Evolutionary conservation across 345 rosid genomes (phyloP).

Genomic region (Murraya paniculata): DNA sequence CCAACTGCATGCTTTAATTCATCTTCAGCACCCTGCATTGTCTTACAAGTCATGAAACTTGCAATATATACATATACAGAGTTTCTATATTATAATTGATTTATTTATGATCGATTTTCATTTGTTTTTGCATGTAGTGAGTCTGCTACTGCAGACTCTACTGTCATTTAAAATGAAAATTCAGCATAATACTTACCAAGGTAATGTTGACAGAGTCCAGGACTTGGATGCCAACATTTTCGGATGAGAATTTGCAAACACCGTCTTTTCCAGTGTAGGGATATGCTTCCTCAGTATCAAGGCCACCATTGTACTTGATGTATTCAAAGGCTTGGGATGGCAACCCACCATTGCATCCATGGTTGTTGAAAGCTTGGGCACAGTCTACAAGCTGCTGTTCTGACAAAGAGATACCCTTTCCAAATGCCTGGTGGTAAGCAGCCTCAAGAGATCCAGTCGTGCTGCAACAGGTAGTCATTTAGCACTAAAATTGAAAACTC

Average conservation of each 20-base stretch:
- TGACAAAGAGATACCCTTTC: slow-evolving; percentile 75
- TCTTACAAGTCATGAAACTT: not conserved
- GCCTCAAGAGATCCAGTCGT: slow-evolving; percentile 99
- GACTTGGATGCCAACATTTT: slow-evolving; percentile 74
- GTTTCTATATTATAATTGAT: not conserved
- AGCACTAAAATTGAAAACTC: not conserved
- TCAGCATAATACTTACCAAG: slow-evolving; percentile 42
- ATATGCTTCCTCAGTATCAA: slow-evolving; percentile 87
- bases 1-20: slow-evolving; percentile 95
- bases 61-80: not conserved
- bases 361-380: slow-evolving; percentile 83
- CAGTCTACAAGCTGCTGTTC: slow-evolving; percentile 99
- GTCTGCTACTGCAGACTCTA: not conserved
- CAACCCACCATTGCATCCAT: slow-evolving; percentile 90
- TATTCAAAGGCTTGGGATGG: slow-evolving; percentile 98
- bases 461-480: slow-evolving; percentile 33
- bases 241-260: slow-evolving; percentile 70
- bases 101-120: not conserved
- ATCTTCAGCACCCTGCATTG: slow-evolving; percentile 81
- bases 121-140: not conserved
- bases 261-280: slow-evolving; percentile 69
- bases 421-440: slow-evolving; percentile 90
- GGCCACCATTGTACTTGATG: slow-evolving; percentile 88
- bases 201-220: slow-evolving; percentile 79
- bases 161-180: not conserved